Evolutionary conservation across 2,329 filamentous ascomycete genomes (phyloP).

Genomic region (Penicillium sp.): DNA sequence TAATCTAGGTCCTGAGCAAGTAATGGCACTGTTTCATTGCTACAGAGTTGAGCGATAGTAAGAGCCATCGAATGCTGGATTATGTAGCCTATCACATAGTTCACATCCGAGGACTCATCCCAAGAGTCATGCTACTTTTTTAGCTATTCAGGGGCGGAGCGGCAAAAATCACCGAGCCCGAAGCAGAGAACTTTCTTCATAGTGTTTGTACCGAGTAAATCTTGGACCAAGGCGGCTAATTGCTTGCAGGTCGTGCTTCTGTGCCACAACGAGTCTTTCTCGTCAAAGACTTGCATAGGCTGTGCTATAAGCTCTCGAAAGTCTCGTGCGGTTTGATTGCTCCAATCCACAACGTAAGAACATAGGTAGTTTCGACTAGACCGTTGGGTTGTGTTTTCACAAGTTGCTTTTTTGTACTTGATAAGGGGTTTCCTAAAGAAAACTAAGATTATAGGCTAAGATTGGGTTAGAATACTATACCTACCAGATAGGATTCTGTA

Average conservation of each 20-base stretch:
- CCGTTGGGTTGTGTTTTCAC: conserved; percentile 16
- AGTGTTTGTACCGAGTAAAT: conserved; percentile 11
- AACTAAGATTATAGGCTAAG: conserved; percentile 12
- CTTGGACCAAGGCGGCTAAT: conserved; percentile 12
- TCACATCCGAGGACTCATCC: conserved; percentile 13
- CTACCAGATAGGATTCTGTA: conserved; percentile 22
- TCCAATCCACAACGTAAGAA: conserved; percentile 23
- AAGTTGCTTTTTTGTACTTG: conserved; percentile 20
- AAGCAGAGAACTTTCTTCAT: conserved; percentile 21
- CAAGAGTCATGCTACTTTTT: conserved; percentile 12
- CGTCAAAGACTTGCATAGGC: conserved; percentile 19
- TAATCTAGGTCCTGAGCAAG: conserved; percentile 18
- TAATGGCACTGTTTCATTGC: conserved; percentile 13
- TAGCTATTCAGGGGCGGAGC: conserved; percentile 17
- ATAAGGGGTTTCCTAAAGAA: conserved; percentile 17
- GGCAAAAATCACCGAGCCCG: conserved; percentile 21
- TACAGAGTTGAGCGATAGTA: conserved; percentile 20
- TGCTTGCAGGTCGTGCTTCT: conserved; percentile 18
- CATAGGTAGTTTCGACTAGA: conserved; percentile 19
- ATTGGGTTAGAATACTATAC: conserved; percentile 11
- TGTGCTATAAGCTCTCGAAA: conserved; percentile 20
- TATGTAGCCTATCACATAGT: conserved; percentile 12
- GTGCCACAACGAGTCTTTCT: conserved; percentile 16
- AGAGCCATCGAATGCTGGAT: conserved; percentile 22
- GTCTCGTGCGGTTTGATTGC: conserved; percentile 16